Base-by-base conservation (phyloP, 2,329 filamentous ascomycete species). In the Pseudogymnoascus sp. region DNA sequence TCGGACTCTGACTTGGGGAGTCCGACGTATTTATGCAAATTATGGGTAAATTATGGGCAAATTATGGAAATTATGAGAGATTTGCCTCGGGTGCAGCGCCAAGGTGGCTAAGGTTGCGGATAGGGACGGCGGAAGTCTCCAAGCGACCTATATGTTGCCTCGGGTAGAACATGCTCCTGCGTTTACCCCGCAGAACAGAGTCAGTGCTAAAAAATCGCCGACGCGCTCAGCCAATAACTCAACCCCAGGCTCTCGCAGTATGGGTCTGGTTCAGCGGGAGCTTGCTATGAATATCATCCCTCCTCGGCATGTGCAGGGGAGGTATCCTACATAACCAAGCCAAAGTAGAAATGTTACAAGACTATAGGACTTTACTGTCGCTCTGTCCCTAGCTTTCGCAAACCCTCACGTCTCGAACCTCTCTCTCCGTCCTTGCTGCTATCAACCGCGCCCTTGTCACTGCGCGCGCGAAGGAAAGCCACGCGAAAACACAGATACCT, bases 281-380 rank as follows among this genome's bases (percentile, higher is more conserved):
- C 8, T 11, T 33, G 28, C 6, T 35, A 33, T 53, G 18, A n/a
- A 53, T 33, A 53, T 53, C n/a, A 35, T 53, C 47, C 47, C 47
- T 33, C 47, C 28, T 53, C 47, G 47, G 47, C 47, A 53, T 28
- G 47, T 53, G 47, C 28, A 53, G 47, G 47, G 28, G 47, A 28
- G 47, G n/a, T 15, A 20, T 14, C 18, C 15, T 53, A 53, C 47
- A 33, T 53, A 33, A 53, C 47, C n/a, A 53, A 33, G n/a, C 7
- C 47, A 28, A 33, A 20, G 28, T 7, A 33, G 28, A 12, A 18
- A 33, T 15, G 7, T 33, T 18, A 9, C 1, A 43, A 50, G 43
- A 50, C 18, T 3, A 33, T 18, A 33, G 9, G 47, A 18, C 47
- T 53, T 20, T 33, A 20, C 47, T 53, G 11, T 22, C 15, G 20